Evolutionary conservation across 768 basidiomycete species (phyloP), one percentile per base, ranked within the genome.

Genomic region (Pleurotus ostreatus): DNA sequence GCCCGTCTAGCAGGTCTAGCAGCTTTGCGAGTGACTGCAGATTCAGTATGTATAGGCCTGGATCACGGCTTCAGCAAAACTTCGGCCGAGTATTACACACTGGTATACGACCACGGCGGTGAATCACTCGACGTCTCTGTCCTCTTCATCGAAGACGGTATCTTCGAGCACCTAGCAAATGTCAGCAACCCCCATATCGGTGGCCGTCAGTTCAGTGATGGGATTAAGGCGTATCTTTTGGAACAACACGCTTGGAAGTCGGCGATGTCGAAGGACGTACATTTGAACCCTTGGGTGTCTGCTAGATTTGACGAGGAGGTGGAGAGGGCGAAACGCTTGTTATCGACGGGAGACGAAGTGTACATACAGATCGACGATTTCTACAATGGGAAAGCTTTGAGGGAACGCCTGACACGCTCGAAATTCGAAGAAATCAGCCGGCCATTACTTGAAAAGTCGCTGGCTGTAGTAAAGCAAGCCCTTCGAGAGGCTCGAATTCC

Each of bases 341-440:
- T 89, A 47, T 84, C 84, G 54, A 65, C 60, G 12, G 73, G 74
- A 48, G 70, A 72, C 57, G 71, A 66, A 59, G 79, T 81, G 52
- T 76, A 74, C 63, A 75, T 88, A 63, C 86, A 86, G 61, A 83
- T 88, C 58, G 86, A 87, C 68, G 76, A 76, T 54, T 86, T 88
- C 68, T 83, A 86, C 68, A 72, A 74, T 60, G 88, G 89, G 57
- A 85, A 88, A 63, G 89, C 92, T 74, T 84, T 91, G 67, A 82
- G 84, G 47, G 88, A 89, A 76, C 85, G 84, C 6, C 75, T 92
- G 49, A 92, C 89, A 16, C 79, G 89, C 47, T 88, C 88, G 70
- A 89, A 90, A 73, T 92, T 92, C 68, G 90, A 92, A 74, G 88
- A 91, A 70, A 77, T 92, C 63, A 91, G 89, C 76, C 79, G 85